phyloP scores from a whole-genome alignment of 1,284 basidiomycete species.

The Malassezia sympodialis region DNA sequence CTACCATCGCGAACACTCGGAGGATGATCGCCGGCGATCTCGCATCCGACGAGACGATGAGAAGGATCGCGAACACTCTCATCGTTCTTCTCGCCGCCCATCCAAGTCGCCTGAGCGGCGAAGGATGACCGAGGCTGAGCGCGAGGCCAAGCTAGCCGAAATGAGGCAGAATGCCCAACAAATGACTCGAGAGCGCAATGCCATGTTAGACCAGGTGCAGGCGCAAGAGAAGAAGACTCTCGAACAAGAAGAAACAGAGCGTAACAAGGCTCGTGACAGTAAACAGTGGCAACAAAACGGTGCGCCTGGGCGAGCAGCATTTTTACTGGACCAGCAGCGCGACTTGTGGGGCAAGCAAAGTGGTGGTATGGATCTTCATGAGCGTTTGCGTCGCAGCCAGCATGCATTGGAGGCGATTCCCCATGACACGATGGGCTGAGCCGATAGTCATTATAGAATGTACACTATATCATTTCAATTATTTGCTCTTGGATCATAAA shows the following conservation, averaged over 20 bases:
- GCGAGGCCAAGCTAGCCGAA: slow-evolving; percentile 70
- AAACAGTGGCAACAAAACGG: slow-evolving; percentile 20
- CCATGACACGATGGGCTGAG: slow-evolving; percentile 4
- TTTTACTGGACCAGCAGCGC: slow-evolving; percentile 36
- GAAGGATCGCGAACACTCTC: slow-evolving; percentile 6
- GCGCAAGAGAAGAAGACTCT: slow-evolving; percentile 26
- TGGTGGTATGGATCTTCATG: slow-evolving; percentile 25
- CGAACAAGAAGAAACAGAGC: slow-evolving; percentile 26
- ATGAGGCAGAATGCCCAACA: slow-evolving; percentile 66
- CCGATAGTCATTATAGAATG: not conserved
- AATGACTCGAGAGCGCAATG: slow-evolving; percentile 58
- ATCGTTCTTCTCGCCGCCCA: slow-evolving; percentile 25
- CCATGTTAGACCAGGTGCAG: slow-evolving; percentile 27
- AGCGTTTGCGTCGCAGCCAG: slow-evolving; percentile 25
- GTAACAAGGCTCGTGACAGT: slow-evolving; percentile 23
- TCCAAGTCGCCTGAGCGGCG: slow-evolving; percentile 6
- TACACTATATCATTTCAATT: not conserved
- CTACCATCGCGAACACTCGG: slow-evolving; percentile 21
- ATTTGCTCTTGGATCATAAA: no score
- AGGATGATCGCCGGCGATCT: slow-evolving; percentile 8
- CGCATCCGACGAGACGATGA: slow-evolving; percentile 33
- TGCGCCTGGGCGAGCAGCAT: slow-evolving; percentile 26
- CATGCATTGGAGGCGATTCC: slow-evolving; percentile 25
- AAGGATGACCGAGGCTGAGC: slow-evolving; percentile 53
- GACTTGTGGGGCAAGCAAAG: slow-evolving; percentile 25